Conservation (phyloP, 1,139 yeast species). For the Sugiyamaella sp. region DNA sequence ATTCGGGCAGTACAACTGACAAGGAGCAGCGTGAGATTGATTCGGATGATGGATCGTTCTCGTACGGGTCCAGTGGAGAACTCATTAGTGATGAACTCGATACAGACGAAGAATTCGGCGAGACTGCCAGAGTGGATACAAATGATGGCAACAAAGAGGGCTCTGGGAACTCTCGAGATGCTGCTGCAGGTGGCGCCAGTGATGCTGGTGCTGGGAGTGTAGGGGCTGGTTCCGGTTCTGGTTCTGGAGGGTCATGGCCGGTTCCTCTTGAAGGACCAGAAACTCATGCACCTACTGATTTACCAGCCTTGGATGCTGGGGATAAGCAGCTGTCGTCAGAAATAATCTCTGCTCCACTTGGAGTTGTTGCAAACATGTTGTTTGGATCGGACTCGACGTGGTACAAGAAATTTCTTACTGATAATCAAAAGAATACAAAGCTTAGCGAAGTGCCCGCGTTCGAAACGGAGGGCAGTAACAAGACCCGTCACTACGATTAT, state of each 20-base stretch:
- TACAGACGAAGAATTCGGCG: constrained; percentile 30
- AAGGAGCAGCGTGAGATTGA: constrained; percentile 25
- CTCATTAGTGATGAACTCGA: constrained; percentile 22
- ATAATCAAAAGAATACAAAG: constrained; percentile 72
- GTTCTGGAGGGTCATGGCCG: constrained; percentile 37
- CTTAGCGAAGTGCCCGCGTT: constrained; percentile 61
- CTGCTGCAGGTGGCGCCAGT: neutral
- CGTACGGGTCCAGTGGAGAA: constrained; percentile 22
- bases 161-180: constrained; percentile 1
- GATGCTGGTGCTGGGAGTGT: neutral
- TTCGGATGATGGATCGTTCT: constrained; percentile 25
- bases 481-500: constrained; percentile 65
- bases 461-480: constrained; percentile 42
- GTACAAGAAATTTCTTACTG: constrained; percentile 54
- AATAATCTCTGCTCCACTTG: constrained; percentile 72
- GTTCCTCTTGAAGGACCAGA: constrained; percentile 54
- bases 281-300: constrained; percentile 57
- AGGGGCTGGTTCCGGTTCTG: neutral
- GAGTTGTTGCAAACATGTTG: constrained; percentile 67
- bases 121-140: constrained; percentile 24
- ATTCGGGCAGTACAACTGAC: constrained; percentile 7
- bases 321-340: constrained; percentile 70
- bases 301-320: constrained; percentile 52
- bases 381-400: constrained; percentile 76
- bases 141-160: constrained; percentile 9